Evolutionary conservation across 2,329 filamentous ascomycete species (phyloP).

Genomic region (Ambrosiella cleistominuta): DNA sequence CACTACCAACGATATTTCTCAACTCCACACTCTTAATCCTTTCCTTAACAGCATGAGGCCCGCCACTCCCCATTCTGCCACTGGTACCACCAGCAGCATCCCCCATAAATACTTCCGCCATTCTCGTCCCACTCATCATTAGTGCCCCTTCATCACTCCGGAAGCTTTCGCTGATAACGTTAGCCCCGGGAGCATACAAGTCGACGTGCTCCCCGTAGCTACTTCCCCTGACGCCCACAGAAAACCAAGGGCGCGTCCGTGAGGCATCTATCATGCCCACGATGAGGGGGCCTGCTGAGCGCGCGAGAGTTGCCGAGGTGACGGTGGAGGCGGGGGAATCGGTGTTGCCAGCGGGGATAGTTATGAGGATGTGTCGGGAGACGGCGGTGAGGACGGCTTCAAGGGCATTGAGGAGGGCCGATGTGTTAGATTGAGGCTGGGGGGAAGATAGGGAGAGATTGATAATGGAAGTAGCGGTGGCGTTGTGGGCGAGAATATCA

Average conservation of each 20-base stretch:
- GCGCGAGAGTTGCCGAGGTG: not conserved
- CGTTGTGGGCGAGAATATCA: conserved; percentile 15
- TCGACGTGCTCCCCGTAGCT: not conserved
- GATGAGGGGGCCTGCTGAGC: not conserved
- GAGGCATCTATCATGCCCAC: not conserved
- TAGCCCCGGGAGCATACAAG: not conserved
- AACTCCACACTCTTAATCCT: not conserved
- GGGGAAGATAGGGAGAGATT: conserved; percentile 27
- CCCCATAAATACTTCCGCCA: not conserved
- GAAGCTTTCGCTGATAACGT: not conserved
- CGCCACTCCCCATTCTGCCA: not conserved
- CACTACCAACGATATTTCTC: not conserved
- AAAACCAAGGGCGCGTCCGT: not conserved
- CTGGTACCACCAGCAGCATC: not conserved
- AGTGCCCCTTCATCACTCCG: not conserved
- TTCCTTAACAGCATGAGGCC: not conserved
- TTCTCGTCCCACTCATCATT: not conserved
- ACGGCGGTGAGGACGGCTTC: not conserved
- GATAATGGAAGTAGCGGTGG: conserved; percentile 20
- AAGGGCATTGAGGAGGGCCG: not conserved
- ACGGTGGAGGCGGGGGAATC: not conserved
- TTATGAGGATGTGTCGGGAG: not conserved
- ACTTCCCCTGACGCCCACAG: not conserved
- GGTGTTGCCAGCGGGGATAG: not conserved
- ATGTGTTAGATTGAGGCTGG: not conserved